These are phyloP conservation scores for Thermothelomyces thermophilus DNA, from an alignment of 2,329 filamentous ascomycete species.

Conservation along the genomic window DNA sequence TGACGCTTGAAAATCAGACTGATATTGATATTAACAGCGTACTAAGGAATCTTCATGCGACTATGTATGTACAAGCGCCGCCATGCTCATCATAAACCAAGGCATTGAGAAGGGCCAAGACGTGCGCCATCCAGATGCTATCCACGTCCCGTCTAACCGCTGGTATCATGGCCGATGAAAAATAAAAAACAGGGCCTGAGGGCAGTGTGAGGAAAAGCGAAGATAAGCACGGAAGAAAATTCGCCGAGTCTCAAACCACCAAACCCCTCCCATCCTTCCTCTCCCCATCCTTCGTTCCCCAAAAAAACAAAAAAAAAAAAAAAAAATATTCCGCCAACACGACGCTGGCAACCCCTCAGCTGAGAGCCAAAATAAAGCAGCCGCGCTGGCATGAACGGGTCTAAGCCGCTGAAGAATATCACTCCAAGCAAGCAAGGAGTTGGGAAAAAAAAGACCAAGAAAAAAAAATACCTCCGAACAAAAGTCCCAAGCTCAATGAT, in stretches of 20 bases:
- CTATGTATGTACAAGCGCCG: slow-evolving; percentile 11
- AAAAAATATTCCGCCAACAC: too few species aligned
- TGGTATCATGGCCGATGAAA: slow-evolving; percentile 9
- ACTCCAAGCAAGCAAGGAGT: slow-evolving; percentile 2
- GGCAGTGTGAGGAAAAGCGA: neutral
- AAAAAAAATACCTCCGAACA: slow-evolving; percentile 8
- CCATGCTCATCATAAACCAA: slow-evolving; percentile 10
- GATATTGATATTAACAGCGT: slow-evolving; percentile 3
- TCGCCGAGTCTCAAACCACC: neutral
- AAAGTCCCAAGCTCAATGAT: slow-evolving; percentile 36
- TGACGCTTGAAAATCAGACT: too few species aligned
- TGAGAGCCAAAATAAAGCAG: neutral
- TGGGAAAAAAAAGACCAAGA: neutral
- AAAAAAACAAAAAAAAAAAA: too few species aligned
- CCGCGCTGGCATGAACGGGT: slow-evolving; percentile 8
- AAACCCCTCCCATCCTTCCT: neutral
- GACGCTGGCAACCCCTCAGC: too few species aligned
- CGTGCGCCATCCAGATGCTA: slow-evolving; percentile 13
- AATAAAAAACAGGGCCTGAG: neutral
- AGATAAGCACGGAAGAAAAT: neutral
- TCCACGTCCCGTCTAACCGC: slow-evolving; percentile 6
- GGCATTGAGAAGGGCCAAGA: slow-evolving; percentile 7
- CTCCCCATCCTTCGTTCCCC: too few species aligned
- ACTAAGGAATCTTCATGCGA: slow-evolving; percentile 3
- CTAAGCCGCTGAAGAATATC: slow-evolving; percentile 12